phyloP scores from a whole-genome alignment of 352 stramenopile species.

The Phytophthora niederhauseri region DNA sequence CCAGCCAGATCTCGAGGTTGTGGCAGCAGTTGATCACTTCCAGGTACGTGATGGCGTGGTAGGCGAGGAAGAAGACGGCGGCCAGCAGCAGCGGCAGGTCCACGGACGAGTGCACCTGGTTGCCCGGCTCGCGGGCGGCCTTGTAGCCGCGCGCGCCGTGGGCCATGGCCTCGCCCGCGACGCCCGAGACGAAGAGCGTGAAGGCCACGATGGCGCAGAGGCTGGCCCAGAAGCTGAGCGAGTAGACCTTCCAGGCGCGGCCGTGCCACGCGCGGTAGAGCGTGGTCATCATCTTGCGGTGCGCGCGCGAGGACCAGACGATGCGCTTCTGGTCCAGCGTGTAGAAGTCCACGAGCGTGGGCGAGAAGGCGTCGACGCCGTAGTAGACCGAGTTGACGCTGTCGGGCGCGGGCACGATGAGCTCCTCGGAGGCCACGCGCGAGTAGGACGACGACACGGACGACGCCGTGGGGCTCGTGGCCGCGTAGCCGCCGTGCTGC shows the following conservation, averaged over 20 bases:
- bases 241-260: slow-evolving; percentile 71
- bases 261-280: slow-evolving; percentile 78
- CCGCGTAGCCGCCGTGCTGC: slow-evolving; percentile 45
- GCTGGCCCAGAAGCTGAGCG: slow-evolving; percentile 77
- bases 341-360: slow-evolving; percentile 89
- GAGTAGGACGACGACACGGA: slow-evolving; percentile 60
- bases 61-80: slow-evolving; percentile 57
- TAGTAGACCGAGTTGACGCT: slow-evolving; percentile 88
- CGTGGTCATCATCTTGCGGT: slow-evolving; percentile 92
- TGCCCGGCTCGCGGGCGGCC: slow-evolving; percentile 20
- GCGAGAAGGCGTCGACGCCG: slow-evolving; percentile 85
- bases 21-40: slow-evolving; percentile 91
- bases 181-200: slow-evolving; percentile 63
- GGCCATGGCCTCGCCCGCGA: slow-evolving; percentile 59
- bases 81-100: slow-evolving; percentile 70
- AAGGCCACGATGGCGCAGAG: slow-evolving; percentile 62
- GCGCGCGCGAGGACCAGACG: slow-evolving; percentile 84
- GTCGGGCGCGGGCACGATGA: slow-evolving; percentile 77
- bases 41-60: slow-evolving; percentile 76
- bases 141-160: slow-evolving; percentile 46
- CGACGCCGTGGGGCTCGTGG: slow-evolving; percentile 47
- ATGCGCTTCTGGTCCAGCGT: slow-evolving; percentile 86
- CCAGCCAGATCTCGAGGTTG: slow-evolving; percentile 87
- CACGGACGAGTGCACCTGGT: slow-evolving; percentile 46
- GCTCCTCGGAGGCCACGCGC: slow-evolving; percentile 75